Conservation (phyloP, 2,329 filamentous ascomycete species). For the Lecanicillium sp. region DNA sequence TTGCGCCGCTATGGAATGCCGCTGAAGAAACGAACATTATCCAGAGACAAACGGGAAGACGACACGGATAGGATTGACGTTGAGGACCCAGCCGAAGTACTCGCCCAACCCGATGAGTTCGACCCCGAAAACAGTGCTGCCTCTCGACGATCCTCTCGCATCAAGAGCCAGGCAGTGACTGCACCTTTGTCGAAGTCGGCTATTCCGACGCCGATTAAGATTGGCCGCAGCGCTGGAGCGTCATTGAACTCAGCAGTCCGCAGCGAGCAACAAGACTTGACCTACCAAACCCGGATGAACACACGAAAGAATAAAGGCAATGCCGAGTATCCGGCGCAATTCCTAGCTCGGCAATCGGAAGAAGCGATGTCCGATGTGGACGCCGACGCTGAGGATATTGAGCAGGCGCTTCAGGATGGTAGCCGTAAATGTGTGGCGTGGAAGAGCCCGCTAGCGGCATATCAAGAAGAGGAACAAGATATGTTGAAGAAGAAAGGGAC, state of each 20-base stretch:
- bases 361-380: slow-evolving; percentile 14
- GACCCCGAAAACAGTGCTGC: slow-evolving; percentile 10
- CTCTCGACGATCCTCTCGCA: slow-evolving; percentile 25
- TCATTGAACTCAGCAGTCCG: slow-evolving; percentile 17
- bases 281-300: slow-evolving; percentile 21
- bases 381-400: slow-evolving; percentile 9
- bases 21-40: neutral
- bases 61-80: slow-evolving; percentile 3
- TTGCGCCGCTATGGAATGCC: slow-evolving; percentile 13
- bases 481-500: slow-evolving; percentile 16
- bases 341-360: slow-evolving; percentile 22
- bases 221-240: slow-evolving; percentile 16
- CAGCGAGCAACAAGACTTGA: slow-evolving; percentile 24
- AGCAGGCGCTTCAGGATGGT: slow-evolving; percentile 10
- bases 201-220: slow-evolving; percentile 26
- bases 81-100: neutral
- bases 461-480: slow-evolving; percentile 14
- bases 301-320: slow-evolving; percentile 27
- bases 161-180: slow-evolving; percentile 16
- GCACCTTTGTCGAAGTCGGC: slow-evolving; percentile 20
- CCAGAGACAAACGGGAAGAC: neutral
- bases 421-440: slow-evolving; percentile 24
- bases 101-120: slow-evolving; percentile 4
- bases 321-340: slow-evolving; percentile 25
- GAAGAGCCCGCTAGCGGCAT: slow-evolving; percentile 23